Evolutionary conservation across 2,329 filamentous ascomycete species (phyloP).

Genomic region (Aureobasidium sp.): DNA sequence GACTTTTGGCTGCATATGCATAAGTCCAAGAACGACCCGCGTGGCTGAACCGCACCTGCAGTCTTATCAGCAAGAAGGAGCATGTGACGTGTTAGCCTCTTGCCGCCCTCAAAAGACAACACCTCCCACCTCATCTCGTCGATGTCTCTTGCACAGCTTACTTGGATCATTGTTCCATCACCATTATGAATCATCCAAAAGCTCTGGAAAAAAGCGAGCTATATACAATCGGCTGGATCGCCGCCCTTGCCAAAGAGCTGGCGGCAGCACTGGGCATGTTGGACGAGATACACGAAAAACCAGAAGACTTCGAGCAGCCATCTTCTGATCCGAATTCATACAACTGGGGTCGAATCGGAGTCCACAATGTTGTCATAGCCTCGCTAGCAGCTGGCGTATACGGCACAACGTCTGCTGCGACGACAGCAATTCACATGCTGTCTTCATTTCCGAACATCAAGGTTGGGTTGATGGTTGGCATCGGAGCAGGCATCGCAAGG

Average conservation of each 20-base stretch:
- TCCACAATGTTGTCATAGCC: conserved; percentile 19
- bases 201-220: neutral
- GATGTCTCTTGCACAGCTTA: neutral
- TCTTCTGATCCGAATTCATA: conserved; percentile 19
- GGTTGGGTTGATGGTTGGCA: conserved; percentile 23
- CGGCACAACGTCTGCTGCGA: conserved; percentile 17
- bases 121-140: neutral
- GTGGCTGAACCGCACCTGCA: too few species aligned
- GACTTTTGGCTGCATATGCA: too few species aligned
- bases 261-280: conserved; percentile 17
- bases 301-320: neutral
- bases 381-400: conserved; percentile 15
- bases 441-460: conserved; percentile 11
- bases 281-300: conserved; percentile 18
- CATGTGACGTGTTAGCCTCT: too few species aligned
- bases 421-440: conserved; percentile 16
- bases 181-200: neutral
- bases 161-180: neutral
- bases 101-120: too few species aligned
- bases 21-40: too few species aligned
- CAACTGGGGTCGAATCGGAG: conserved; percentile 16
- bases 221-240: conserved; percentile 22
- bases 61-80: too few species aligned
- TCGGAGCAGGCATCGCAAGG: conserved; percentile 21
- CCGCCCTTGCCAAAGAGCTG: conserved; percentile 18